Evolutionary conservation across 2,329 filamentous ascomycete species (phyloP).

Genomic region (Ampelomyces quisqualis): DNA sequence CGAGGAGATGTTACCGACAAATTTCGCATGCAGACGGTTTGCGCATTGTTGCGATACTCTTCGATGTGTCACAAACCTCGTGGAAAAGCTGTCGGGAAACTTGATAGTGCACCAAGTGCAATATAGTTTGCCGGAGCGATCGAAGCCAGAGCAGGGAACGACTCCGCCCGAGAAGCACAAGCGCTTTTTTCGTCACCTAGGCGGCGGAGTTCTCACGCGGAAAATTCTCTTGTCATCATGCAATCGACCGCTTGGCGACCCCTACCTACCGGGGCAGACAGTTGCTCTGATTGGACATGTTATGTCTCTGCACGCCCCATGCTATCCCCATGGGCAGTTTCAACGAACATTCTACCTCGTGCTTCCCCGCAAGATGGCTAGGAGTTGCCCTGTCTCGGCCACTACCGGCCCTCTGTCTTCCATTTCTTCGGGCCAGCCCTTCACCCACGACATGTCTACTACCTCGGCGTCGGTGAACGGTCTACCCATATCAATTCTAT

Average conservation of each 20-base stretch:
- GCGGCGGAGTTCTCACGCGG: too few species aligned
- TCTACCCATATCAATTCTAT: conserved; percentile 8
- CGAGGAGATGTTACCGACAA: conserved; percentile 21
- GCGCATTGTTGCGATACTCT: conserved; percentile 16
- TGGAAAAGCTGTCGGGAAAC: too few species aligned
- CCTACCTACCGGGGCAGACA: background rate
- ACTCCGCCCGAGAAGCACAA: background rate
- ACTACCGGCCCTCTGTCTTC: conserved; percentile 14
- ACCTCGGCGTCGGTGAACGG: background rate
- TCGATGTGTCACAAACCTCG: too few species aligned
- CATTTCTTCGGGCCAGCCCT: conserved; percentile 14
- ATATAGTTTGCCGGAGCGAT: too few species aligned
- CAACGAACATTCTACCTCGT: conserved; percentile 8
- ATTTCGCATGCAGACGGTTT: conserved; percentile 25
- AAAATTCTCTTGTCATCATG: too few species aligned
- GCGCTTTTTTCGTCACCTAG: too few species aligned
- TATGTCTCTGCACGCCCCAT: conserved; percentile 8
- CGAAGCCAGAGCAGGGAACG: too few species aligned
- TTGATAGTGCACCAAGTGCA: too few species aligned
- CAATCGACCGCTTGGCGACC: conserved; percentile 1
- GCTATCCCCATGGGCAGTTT: conserved; percentile 20
- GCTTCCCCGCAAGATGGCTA: conserved; percentile 21
- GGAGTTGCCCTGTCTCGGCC: conserved; percentile 14
- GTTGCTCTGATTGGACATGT: conserved; percentile 14
- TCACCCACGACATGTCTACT: conserved; percentile 5